Percentiles rank a stretch among this genome's conserved stretches.
Conservation (phyloP, 495 filamentous ascomycete genomes). For the Neurospora intermedia region DNA sequence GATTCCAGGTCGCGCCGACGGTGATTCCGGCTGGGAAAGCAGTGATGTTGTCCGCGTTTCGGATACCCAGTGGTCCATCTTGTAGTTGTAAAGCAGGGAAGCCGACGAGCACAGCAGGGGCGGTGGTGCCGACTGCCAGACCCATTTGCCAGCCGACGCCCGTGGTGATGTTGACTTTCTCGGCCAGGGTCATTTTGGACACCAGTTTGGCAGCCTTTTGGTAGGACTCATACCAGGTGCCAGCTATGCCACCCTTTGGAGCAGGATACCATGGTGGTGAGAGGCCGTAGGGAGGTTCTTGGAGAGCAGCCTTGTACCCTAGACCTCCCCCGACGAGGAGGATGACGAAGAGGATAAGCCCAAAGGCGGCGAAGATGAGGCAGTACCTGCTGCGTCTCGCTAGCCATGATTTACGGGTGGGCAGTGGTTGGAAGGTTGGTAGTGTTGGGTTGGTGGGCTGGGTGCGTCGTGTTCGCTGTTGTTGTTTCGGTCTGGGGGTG, state of each 20-base stretch:
- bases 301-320: constrained; percentile 30
- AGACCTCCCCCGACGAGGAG: constrained; percentile 29
- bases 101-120: constrained; percentile 52
- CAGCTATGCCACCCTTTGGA: constrained; percentile 66
- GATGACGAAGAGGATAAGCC: constrained; percentile 22
- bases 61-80: constrained; percentile 66
- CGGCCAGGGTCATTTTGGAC: constrained; percentile 67
- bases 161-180: constrained; percentile 93
- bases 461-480: constrained; percentile 5
- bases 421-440: constrained; percentile 1
- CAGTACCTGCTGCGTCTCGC: constrained; percentile 27
- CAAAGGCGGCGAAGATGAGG: constrained; percentile 15
- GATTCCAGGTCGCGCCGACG: constrained; percentile 52
- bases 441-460: background rate
- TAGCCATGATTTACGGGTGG: constrained; percentile 14
- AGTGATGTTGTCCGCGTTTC: constrained; percentile 52
- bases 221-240: constrained; percentile 69
- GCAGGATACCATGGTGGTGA: constrained; percentile 79
- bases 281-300: constrained; percentile 36
- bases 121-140: constrained; percentile 84
- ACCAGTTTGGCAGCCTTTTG: constrained; percentile 72
- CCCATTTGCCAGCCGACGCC: constrained; percentile 89
- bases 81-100: constrained; percentile 86
- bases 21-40: constrained; percentile 60
- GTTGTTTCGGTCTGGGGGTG: constrained; percentile 11